phyloP scores from a whole-genome alignment of 106 monocot species.

The Phalaenopsis aphrodite region DNA sequence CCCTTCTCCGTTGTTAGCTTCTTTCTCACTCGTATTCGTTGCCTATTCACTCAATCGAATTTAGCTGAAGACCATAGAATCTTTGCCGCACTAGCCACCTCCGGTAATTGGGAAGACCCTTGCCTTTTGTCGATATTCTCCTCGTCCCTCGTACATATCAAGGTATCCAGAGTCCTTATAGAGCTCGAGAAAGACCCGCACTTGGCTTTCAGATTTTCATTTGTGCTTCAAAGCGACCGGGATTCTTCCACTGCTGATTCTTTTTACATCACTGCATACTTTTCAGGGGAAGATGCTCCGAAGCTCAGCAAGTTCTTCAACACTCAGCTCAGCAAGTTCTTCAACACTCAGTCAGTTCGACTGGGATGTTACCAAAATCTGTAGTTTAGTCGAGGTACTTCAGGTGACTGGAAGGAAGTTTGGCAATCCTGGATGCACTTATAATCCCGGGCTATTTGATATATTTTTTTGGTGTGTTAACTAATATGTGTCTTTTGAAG shows the following conservation, averaged over 20 bases:
- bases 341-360: slow-evolving; percentile 15
- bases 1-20: no score
- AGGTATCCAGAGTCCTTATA: slow-evolving; percentile 17
- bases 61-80: background rate
- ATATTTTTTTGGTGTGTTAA: slow-evolving; percentile 38
- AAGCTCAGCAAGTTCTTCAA: slow-evolving; percentile 30
- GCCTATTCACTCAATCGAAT: background rate
- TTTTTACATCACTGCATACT: slow-evolving; percentile 44
- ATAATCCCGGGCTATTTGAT: slow-evolving; percentile 38
- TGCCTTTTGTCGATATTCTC: slow-evolving; percentile 26
- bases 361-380: background rate
- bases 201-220: slow-evolving; percentile 41
- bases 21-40: background rate
- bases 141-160: slow-evolving; percentile 18
- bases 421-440: background rate
- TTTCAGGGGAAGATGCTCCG: slow-evolving; percentile 29
- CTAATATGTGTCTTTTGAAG: slow-evolving; percentile 34
- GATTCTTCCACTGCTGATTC: slow-evolving; percentile 33
- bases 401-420: slow-evolving; percentile 11
- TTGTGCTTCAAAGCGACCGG: slow-evolving; percentile 21
- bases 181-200: slow-evolving; percentile 28
- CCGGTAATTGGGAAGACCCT: slow-evolving; percentile 34
- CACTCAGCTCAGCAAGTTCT: slow-evolving; percentile 30
- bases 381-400: slow-evolving; percentile 18
- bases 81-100: slow-evolving; percentile 19